These are phyloP conservation scores for Penicillium coprophilum DNA, from an alignment of 495 filamentous ascomycete genomes.

Conservation along the genomic window DNA sequence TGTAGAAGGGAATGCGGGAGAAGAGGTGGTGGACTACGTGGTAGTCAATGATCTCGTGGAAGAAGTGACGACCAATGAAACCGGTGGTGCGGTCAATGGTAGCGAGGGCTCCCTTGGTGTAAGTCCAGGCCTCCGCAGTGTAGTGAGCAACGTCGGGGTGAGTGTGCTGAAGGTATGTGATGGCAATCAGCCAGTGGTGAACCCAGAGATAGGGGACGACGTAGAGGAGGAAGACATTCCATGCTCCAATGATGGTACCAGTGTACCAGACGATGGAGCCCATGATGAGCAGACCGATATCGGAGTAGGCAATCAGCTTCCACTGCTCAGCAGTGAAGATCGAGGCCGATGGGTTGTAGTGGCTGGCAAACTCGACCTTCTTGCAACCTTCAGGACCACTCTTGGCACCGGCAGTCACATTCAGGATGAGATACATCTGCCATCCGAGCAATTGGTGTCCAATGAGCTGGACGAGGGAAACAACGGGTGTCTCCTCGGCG, in stretches of 20 bases:
- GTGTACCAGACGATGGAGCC: constrained; percentile 44
- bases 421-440: constrained; percentile 55
- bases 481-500: constrained; percentile 58
- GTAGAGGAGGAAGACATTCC: constrained; percentile 53
- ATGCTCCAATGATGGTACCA: constrained; percentile 46
- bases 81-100: constrained; percentile 88
- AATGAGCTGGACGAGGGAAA: constrained; percentile 47
- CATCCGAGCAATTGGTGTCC: constrained; percentile 57
- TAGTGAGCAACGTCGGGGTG: constrained; percentile 82
- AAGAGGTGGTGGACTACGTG: constrained; percentile 89
- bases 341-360: constrained; percentile 59
- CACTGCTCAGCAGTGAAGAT: constrained; percentile 62
- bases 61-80: constrained; percentile 77
- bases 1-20: constrained; percentile 81
- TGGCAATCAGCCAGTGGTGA: constrained; percentile 66
- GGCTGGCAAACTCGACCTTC: constrained; percentile 53
- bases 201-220: constrained; percentile 59
- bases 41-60: constrained; percentile 88
- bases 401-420: constrained; percentile 52
- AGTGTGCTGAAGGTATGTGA: constrained; percentile 88
- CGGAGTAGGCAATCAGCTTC: constrained; percentile 55
- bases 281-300: constrained; percentile 55
- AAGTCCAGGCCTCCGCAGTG: constrained; percentile 71
- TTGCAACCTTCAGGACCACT: constrained; percentile 36
- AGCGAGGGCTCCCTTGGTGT: constrained; percentile 75